phyloP scores from a whole-genome alignment of 139 green algal genomes.

The Pleodorina starrii region DNA sequence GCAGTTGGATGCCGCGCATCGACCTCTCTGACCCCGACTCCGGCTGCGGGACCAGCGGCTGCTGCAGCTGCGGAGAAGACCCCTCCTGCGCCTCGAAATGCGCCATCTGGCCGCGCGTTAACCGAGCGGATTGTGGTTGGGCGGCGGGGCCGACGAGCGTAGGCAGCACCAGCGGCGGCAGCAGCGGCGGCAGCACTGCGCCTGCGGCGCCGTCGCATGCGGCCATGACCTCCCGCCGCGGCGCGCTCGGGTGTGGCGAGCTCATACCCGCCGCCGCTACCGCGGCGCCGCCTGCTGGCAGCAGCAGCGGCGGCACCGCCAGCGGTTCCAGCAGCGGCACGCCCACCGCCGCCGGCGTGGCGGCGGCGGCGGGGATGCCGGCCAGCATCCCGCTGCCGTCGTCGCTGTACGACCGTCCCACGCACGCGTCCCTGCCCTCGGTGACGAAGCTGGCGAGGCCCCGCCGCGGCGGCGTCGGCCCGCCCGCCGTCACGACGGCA shows the following conservation, averaged over 20 bases:
- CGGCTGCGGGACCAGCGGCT: background rate
- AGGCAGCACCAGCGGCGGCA: background rate
- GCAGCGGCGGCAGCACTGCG: background rate
- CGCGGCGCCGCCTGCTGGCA: no score
- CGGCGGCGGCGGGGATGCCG: background rate
- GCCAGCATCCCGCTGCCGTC: background rate
- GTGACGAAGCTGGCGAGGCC: background rate
- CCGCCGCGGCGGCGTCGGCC: background rate
- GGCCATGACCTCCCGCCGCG: background rate
- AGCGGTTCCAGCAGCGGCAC: background rate
- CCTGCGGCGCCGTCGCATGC: background rate
- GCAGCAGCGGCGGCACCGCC: background rate
- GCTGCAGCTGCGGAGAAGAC: no score
- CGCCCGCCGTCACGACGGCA: background rate
- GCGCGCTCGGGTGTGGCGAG: no score
- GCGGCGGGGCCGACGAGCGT: background rate
- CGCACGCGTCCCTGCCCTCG: no score
- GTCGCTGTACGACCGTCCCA: conserved; percentile 14
- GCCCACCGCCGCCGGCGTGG: background rate
- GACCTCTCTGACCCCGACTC: background rate
- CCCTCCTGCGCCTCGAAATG: background rate
- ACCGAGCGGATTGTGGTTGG: background rate
- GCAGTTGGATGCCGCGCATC: background rate
- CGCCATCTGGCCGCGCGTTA: background rate
- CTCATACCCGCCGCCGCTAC: no score